A percentile compares a stretch with the other conserved stretches of the same genome.
phyloP scores from a whole-genome alignment of 331 rosid species.

The Malus hybrid region DNA sequence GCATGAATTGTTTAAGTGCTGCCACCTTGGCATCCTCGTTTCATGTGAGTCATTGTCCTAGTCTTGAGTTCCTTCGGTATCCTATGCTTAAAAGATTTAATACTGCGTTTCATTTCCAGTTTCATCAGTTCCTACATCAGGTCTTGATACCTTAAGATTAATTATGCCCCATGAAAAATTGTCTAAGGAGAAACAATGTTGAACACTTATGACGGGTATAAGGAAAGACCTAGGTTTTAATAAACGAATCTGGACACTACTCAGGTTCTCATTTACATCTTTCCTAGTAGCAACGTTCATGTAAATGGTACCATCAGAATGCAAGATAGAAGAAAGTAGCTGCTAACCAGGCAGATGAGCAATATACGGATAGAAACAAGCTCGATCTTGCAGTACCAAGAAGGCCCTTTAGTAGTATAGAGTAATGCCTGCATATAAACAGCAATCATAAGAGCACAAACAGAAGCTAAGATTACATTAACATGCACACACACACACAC shows the following conservation, averaged over 20 bases:
- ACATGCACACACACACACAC: not conserved
- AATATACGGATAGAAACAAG: constrained; percentile 85
- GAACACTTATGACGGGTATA: not conserved
- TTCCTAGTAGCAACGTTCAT: not conserved
- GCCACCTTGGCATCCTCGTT: too few relatives aligned
- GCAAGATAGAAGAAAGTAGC: not conserved
- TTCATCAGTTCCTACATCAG: not conserved
- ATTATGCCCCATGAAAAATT: not conserved
- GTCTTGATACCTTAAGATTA: not conserved
- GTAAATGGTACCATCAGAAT: not conserved
- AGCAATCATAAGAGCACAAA: not conserved
- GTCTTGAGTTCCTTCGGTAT: not conserved
- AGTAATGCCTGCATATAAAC: constrained; percentile 51
- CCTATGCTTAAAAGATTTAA: not conserved
- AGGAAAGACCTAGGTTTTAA: not conserved
- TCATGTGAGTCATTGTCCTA: not conserved
- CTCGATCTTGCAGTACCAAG: constrained; percentile 95
- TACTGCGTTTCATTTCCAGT: not conserved
- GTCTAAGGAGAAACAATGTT: not conserved
- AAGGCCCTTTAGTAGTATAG: constrained; percentile 70
- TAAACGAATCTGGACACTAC: not conserved
- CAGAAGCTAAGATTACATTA: not conserved
- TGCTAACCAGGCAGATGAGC: constrained; percentile 91
- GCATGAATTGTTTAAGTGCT: too few relatives aligned
- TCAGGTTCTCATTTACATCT: not conserved